Evolutionary conservation across 768 basidiomycete genomes (phyloP).

Genomic region (Russula earlei): DNA sequence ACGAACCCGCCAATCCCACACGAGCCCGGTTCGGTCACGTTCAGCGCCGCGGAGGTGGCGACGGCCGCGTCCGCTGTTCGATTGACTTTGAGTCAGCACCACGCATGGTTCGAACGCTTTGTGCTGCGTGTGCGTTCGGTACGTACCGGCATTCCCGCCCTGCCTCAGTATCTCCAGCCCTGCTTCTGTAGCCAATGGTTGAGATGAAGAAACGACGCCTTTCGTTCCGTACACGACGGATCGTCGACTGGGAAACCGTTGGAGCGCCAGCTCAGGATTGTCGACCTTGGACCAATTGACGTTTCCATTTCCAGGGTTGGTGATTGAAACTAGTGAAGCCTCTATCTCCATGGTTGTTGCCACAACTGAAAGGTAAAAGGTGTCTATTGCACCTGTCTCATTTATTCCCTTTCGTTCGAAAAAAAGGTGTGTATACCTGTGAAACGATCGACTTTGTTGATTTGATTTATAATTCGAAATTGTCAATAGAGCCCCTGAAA

Average conservation of each 20-base stretch:
- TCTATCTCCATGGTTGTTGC: constrained; percentile 2
- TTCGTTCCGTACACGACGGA: constrained; percentile 57
- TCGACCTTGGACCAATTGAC: constrained; percentile 57
- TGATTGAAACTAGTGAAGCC: too few species aligned
- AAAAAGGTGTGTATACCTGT: too few species aligned
- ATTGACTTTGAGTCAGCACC: background rate
- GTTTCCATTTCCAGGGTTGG: constrained; percentile 23
- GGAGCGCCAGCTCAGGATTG: constrained; percentile 52
- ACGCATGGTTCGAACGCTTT: too few species aligned
- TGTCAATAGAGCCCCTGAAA: too few species aligned
- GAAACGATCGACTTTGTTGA: too few species aligned
- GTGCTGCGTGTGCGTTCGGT: background rate
- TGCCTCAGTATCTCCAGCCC: constrained; percentile 85
- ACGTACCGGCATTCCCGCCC: constrained; percentile 90
- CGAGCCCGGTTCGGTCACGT: constrained; percentile 79
- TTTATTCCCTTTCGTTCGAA: too few species aligned
- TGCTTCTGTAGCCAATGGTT: constrained; percentile 85
- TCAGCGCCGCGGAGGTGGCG: constrained; percentile 84
- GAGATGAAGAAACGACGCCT: constrained; percentile 76
- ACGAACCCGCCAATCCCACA: constrained; percentile 89
- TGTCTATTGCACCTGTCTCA: too few species aligned
- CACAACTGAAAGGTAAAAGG: too few species aligned
- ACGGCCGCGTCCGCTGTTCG: constrained; percentile 85
- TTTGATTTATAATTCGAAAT: too few species aligned
- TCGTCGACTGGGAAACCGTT: constrained; percentile 72